Evolutionary conservation across 108 stramenopile species (phyloP).

Genomic region (Nitzschia sp.): DNA sequence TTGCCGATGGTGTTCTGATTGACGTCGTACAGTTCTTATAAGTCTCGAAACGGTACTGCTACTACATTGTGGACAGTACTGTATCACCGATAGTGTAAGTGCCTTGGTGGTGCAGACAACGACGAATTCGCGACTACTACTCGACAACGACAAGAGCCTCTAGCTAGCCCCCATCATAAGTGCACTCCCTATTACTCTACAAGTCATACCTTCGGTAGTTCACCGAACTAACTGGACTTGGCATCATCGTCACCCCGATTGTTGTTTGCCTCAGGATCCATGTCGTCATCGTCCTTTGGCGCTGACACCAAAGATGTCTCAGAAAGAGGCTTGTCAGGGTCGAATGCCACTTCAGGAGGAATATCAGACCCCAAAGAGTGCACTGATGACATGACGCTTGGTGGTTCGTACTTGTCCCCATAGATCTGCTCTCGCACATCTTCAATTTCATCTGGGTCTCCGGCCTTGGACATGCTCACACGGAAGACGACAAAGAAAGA

Average conservation of each 20-base stretch:
- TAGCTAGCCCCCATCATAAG: too few species aligned
- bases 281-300: slow-evolving; percentile 20
- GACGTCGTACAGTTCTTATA: too few species aligned
- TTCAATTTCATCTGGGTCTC: slow-evolving; percentile 38
- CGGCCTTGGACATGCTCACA: slow-evolving; percentile 35
- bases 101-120: too few species aligned
- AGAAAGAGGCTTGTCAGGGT: slow-evolving; percentile 11
- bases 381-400: slow-evolving; percentile 14
- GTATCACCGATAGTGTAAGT: too few species aligned
- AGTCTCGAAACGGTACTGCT: too few species aligned
- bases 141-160: too few species aligned
- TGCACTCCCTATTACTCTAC: too few species aligned
- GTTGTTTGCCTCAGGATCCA: slow-evolving; percentile 9
- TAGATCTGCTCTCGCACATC: slow-evolving; percentile 28
- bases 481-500: slow-evolving; percentile 16
- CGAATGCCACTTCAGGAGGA: slow-evolving; percentile 26
- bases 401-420: slow-evolving; percentile 18
- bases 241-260: slow-evolving; percentile 1
- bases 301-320: slow-evolving; percentile 22
- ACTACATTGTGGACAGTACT: too few species aligned
- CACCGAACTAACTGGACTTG: slow-evolving; percentile 2
- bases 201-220: background rate
- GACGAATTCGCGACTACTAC: too few species aligned
- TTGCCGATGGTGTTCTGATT: too few species aligned
- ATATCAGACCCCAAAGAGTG: slow-evolving; percentile 11